phyloP scores from a whole-genome alignment of 1,284 basidiomycete genomes.

The Trichosporon coremiiforme region DNA sequence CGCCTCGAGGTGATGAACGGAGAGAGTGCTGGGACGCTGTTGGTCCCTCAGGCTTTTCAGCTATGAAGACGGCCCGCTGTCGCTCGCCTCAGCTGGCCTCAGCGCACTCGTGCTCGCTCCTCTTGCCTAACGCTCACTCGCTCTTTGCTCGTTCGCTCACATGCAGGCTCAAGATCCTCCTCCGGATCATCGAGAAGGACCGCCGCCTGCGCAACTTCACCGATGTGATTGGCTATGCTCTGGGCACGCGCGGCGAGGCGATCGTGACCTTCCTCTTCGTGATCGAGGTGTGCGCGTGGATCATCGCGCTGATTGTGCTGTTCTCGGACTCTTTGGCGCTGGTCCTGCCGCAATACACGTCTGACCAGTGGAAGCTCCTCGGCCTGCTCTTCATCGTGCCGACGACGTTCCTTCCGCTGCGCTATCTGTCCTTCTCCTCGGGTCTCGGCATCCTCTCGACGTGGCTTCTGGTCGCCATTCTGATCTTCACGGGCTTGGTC shows the following conservation, averaged over 20 bases:
- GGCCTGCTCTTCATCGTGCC: slow-evolving; percentile 75
- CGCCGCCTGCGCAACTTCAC: slow-evolving; percentile 49
- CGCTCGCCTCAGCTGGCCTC: no score
- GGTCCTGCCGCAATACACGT: slow-evolving; percentile 68
- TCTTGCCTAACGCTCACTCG: background rate
- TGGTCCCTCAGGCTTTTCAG: no score
- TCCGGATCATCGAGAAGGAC: slow-evolving; percentile 52
- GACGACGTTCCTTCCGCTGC: slow-evolving; percentile 78
- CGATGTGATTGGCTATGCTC: slow-evolving; percentile 48
- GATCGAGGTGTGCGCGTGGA: slow-evolving; percentile 72
- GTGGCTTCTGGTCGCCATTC: slow-evolving; percentile 71
- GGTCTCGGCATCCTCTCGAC: slow-evolving; percentile 78
- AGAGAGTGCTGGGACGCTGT: no score
- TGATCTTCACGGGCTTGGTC: slow-evolving; percentile 72
- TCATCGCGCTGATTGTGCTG: slow-evolving; percentile 76
- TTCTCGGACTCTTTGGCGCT: slow-evolving; percentile 79
- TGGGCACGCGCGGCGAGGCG: slow-evolving; percentile 66
- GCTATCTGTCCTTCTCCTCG: slow-evolving; percentile 82
- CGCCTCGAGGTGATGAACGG: no score
- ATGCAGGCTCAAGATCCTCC: slow-evolving; percentile 48
- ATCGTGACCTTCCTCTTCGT: slow-evolving; percentile 76
- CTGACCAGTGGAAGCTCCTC: slow-evolving; percentile 73
- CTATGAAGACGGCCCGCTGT: no score
- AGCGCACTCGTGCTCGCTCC: no score
- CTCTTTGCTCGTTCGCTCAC: slow-evolving; percentile 18